phyloP scores from a whole-genome alignment of 345 rosid genomes.

The Syzygium oleosum region DNA sequence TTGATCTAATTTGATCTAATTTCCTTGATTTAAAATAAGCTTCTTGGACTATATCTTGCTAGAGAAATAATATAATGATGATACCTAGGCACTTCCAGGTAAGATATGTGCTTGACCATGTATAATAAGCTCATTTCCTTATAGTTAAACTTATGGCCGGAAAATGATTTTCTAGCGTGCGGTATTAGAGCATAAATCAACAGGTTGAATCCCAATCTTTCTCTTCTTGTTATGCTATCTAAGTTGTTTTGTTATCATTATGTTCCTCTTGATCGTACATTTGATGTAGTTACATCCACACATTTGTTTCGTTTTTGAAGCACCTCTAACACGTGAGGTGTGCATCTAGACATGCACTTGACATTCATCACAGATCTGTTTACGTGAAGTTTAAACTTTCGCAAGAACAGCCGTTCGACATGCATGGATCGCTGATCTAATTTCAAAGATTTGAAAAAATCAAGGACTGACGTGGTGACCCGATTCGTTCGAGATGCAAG shows the following conservation, averaged over 20 bases:
- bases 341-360: neutral
- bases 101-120: neutral
- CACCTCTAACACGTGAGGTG: neutral
- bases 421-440: neutral
- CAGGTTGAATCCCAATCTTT: neutral
- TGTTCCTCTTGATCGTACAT: neutral
- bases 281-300: neutral
- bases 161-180: neutral
- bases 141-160: neutral
- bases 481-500: neutral
- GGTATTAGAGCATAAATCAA: neutral
- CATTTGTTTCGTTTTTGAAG: neutral
- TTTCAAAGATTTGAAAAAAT: neutral
- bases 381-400: neutral
- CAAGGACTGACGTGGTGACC: neutral
- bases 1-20: neutral
- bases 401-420: neutral
- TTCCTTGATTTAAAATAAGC: neutral
- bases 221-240: neutral
- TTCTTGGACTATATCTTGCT: neutral
- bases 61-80: neutral
- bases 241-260: neutral
- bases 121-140: neutral
- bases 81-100: neutral
- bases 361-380: neutral